phyloP scores from a whole-genome alignment of 106 monocot genomes.

The Hemerocallis citrina region DNA sequence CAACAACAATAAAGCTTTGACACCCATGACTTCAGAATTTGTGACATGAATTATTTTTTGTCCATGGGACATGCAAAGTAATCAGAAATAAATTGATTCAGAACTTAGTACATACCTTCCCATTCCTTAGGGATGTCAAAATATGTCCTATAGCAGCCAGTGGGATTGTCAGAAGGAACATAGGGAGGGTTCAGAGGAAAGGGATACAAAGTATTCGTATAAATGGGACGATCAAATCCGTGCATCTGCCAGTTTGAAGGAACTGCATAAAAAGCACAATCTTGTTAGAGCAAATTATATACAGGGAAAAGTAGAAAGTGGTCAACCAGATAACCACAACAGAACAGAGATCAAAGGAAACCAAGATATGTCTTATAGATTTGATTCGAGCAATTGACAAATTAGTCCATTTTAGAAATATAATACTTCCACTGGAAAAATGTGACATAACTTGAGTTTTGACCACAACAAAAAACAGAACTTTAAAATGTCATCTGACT shows the following conservation, averaged over 20 bases:
- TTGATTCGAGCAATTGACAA: background rate
- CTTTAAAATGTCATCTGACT: too few relatives aligned
- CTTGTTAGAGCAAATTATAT: slow-evolving; percentile 9
- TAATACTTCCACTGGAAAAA: background rate
- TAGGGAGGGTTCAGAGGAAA: slow-evolving; percentile 84
- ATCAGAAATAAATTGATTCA: background rate
- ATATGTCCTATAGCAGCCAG: slow-evolving; percentile 73
- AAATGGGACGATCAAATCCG: slow-evolving; percentile 93
- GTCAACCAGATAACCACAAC: background rate
- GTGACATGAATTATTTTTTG: background rate
- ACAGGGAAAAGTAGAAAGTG: background rate
- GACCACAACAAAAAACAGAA: too few relatives aligned
- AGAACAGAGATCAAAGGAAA: background rate
- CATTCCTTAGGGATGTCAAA: slow-evolving; percentile 78
- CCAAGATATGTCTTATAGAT: background rate
- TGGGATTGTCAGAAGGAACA: slow-evolving; percentile 78
- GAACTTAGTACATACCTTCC: slow-evolving; percentile 48
- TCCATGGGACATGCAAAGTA: background rate
- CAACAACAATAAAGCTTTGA: background rate
- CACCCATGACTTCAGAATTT: background rate
- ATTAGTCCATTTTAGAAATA: background rate
- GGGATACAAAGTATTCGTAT: slow-evolving; percentile 84
- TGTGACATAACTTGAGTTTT: too few relatives aligned
- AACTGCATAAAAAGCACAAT: slow-evolving; percentile 43
- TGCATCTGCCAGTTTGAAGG: slow-evolving; percentile 99